Conservation (phyloP, 805 yeast genomes). For the Lipomyces spencermartinsiae region DNA sequence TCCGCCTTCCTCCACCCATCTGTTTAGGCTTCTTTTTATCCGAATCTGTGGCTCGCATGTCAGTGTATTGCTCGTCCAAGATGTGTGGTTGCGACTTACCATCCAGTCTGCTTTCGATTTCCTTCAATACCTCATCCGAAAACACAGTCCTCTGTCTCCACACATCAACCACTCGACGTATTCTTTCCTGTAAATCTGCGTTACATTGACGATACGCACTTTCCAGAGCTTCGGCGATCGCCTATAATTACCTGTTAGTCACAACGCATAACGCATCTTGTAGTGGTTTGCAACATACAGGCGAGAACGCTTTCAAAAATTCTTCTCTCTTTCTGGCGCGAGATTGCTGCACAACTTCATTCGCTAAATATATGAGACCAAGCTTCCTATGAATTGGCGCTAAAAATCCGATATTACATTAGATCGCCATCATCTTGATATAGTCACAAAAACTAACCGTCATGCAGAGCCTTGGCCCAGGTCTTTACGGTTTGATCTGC, state of each 20-base stretch:
- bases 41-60: constrained; percentile 24
- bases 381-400: constrained; percentile 54
- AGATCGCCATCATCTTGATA: constrained; percentile 4
- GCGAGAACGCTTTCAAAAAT: constrained; percentile 63
- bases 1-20: constrained; percentile 29
- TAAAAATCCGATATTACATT: constrained; percentile 5
- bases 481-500: constrained; percentile 58
- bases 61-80: constrained; percentile 5
- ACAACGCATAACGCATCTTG: too few species aligned
- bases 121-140: constrained; percentile 44
- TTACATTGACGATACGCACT: constrained; percentile 49
- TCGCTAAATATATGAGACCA: constrained; percentile 71
- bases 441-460: constrained; percentile 26
- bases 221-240: constrained; percentile 49
- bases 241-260: constrained; percentile 21
- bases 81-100: constrained; percentile 17
- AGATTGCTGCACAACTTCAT: constrained; percentile 83
- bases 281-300: constrained; percentile 41
- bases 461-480: constrained; percentile 55
- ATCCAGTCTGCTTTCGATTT: constrained; percentile 43
- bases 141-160: constrained; percentile 71
- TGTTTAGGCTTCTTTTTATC: constrained; percentile 27
- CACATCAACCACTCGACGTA: constrained; percentile 65
- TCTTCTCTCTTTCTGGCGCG: constrained; percentile 65
- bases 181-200: constrained; percentile 56